Percentiles rank a stretch among this genome's conserved stretches.
These are phyloP conservation scores for Secale cereale DNA, from an alignment of 176 grass and related monocot genomes.

Conservation along the genomic window DNA sequence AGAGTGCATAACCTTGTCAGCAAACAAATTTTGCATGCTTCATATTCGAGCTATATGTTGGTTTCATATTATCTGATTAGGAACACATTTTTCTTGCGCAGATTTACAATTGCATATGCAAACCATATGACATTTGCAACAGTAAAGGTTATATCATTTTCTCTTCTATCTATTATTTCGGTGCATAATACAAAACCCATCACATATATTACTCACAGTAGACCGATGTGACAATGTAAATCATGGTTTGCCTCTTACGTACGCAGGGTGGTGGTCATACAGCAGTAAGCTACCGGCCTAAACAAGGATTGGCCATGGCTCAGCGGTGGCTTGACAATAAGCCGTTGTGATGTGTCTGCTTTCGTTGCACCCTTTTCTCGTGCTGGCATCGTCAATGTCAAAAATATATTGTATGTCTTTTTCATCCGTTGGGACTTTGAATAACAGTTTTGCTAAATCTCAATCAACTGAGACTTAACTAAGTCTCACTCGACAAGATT, in stretches of 20 bases:
- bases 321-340: constrained; percentile 26
- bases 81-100: not conserved
- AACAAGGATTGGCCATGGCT: constrained; percentile 34
- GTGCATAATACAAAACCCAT: not conserved
- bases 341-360: not conserved
- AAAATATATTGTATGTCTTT: too few relatives aligned
- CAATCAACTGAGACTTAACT: too few relatives aligned
- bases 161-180: not conserved
- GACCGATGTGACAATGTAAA: not conserved
- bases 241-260: not conserved
- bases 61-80: not conserved
- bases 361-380: not conserved
- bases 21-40: not conserved
- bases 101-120: constrained; percentile 35
- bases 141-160: constrained; percentile 31
- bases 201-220: not conserved
- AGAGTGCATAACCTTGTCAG: not conserved
- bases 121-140: constrained; percentile 48
- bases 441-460: too few relatives aligned
- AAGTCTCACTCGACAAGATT: too few relatives aligned
- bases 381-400: too few relatives aligned
- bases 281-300: constrained; percentile 33
- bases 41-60: not conserved
- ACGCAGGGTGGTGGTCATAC: constrained; percentile 31
- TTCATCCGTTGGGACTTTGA: too few relatives aligned